Evolutionary conservation across 176 grass and related monocot genomes (phyloP), one percentile per base, ranked within the genome.

Genomic region (Ampelocalamus luodianensis): DNA sequence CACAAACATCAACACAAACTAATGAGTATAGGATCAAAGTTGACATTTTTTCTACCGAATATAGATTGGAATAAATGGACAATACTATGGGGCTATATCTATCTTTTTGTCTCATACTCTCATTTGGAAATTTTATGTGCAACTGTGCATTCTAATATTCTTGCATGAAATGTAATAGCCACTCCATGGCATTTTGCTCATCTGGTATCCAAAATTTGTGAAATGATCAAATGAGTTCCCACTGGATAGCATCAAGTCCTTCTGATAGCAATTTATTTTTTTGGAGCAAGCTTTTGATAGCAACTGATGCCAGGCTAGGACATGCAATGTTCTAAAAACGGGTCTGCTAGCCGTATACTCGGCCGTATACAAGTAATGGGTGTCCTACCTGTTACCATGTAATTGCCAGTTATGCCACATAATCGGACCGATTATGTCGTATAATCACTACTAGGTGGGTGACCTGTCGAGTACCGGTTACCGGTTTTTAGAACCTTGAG

Each of bases 171-270:
- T 63, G 53, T 8, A 60, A 60, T 23, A 55, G 15, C 34, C 38
- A 64, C 1, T 45, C 9, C 20, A 6, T 84, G 45, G 0, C 40
- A 86, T 56, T 37, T 82, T 77, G 1, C 15, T 32, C 6, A 51
- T 53, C 34, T 66, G 24, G 0, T 68, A 23, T 77, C 8, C 45
- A 77, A 71, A 73, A 23, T 45, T 40, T 5, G 6, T 59, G 43
- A 65, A 46, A 39, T 74, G 56, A 77, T 65, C 22, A 36, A 82
- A 65, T 56, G 26, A 65, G 8, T 83, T 56, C 8, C 26, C 24
- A 34, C 18, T 9, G 8, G 12, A 71, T 78, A 54, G 17, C 45
- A 55, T 39, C 54, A 23, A 56, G n/a, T 85, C 15, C 58, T 70
- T 39, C 37, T 54, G 27, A 17, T 17, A 75, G 4, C 44, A 65